Base-by-base conservation (phyloP, 768 basidiomycete species). In the Daedalea quercina region DNA sequence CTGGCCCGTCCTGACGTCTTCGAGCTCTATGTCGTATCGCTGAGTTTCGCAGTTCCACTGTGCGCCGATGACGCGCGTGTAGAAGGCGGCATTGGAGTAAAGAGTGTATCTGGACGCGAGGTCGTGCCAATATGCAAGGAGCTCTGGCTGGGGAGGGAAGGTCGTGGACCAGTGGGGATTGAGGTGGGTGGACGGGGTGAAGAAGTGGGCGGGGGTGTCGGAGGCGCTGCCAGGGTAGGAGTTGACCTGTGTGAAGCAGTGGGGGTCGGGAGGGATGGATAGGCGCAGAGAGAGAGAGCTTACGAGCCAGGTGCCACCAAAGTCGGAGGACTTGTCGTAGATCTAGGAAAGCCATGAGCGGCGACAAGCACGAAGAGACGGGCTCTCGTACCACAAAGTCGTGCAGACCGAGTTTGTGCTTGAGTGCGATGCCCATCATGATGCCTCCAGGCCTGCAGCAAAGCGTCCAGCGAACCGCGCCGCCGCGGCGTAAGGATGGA, bases 301-400 rank as follows among this genome's bases (percentile, higher is more conserved):
- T 37, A 66, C 65, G 47, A 58, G 51, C 65, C 65, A 66, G 3
- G 64, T 65, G 11, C 65, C 65, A 3, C 65, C 65, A 13, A 70
- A 52, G 20, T 58, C 65, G 7, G 50, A 46, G 3, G 60, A 52
- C 47, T 63, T 61, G 48, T 71, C 70, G 52, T 69, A 68, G 34
- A 71, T 67, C 70, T 72, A 13, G n/a, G 31, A 25, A 19, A 6
- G 31, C 19, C 28, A 50, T 3, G 23, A 9, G 1, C 19, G 26
- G 13, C 12, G 19, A 20, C 6, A 9, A 23, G 8, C 41, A 37
- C 33, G 20, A 26, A 1, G 26, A 22, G n/a, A n/a, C 2, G 12
- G 12, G 24, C 19, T 60, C 65, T 24, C 42, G n/a, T n/a, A 70
- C 70, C 19, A 59, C 65, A 51, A 70, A 69, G 47, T 67, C 61